A percentile compares a stretch with the other conserved stretches of the same genome.
Conservation (phyloP, 345 rosid species). For the Eucalyptus sideroxylon region DNA sequence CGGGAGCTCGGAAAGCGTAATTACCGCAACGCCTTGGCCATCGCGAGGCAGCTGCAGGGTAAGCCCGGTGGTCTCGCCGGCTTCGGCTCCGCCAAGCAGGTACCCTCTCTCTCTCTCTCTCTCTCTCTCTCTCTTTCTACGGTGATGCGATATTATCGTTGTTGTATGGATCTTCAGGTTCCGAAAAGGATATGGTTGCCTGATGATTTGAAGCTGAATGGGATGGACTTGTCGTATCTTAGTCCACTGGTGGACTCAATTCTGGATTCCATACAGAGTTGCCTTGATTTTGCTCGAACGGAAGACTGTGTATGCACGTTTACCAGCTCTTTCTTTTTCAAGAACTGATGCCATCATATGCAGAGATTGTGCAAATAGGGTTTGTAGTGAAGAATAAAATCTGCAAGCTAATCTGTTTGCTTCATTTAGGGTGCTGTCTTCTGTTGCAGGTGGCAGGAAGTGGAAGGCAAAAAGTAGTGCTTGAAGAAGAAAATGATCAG, state of each 20-base stretch:
- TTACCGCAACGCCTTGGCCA: conserved; percentile 21
- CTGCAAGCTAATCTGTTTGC: neutral
- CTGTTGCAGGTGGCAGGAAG: neutral
- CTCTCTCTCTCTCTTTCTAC: neutral
- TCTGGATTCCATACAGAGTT: conserved; percentile 6
- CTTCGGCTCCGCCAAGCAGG: conserved; percentile 42
- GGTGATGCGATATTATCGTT: neutral
- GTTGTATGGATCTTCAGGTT: conserved; percentile 4
- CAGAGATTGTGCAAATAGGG: neutral
- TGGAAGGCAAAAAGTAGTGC: neutral
- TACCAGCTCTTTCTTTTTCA: neutral
- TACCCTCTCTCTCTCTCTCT: neutral
- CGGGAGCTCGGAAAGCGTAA: conserved; percentile 32
- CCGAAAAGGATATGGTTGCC: conserved; percentile 16
- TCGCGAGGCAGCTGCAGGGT: conserved; percentile 30
- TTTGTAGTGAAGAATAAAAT: neutral
- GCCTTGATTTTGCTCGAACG: conserved; percentile 9
- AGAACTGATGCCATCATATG: neutral
- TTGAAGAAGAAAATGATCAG: neutral
- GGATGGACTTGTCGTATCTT: conserved; percentile 1
- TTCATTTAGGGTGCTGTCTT: neutral
- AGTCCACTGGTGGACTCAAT: conserved; percentile 17
- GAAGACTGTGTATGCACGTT: neutral
- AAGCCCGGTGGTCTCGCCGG: conserved; percentile 29
- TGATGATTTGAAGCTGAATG: conserved; percentile 13